phyloP scores from a whole-genome alignment of 2,329 filamentous ascomycete species.

The Fusarium anthophilum region DNA sequence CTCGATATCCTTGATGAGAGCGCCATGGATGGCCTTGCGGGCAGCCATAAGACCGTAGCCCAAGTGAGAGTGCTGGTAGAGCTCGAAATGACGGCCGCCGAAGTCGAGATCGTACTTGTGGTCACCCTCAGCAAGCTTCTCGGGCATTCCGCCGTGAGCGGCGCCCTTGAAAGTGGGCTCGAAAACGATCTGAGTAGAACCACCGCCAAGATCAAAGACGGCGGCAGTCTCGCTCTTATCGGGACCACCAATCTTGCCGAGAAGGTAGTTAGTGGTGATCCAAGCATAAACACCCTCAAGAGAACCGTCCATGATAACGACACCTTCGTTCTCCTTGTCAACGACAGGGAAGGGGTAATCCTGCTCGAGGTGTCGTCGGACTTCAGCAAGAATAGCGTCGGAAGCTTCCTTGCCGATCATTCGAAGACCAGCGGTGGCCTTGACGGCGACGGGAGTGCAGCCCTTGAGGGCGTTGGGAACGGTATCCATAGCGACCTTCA shows the following conservation, averaged over 20 bases:
- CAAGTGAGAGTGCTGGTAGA: constrained; percentile 98
- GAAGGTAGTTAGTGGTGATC: constrained; percentile 98
- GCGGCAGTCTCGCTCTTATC: constrained; percentile 92
- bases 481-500: constrained; percentile 83
- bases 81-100: constrained; percentile 86
- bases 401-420: constrained; percentile 85
- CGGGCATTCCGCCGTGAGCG: constrained; percentile 80
- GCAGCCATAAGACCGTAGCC: constrained; percentile 97
- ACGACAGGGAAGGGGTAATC: constrained; percentile 96
- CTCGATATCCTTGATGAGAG: constrained; percentile 74
- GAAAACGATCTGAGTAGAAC: constrained; percentile 98
- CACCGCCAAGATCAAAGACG: constrained; percentile 94
- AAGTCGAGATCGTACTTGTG: constrained; percentile 96
- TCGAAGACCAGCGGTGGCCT: constrained; percentile 93
- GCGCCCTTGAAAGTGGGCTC: constrained; percentile 88
- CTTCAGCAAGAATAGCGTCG: constrained; percentile 84
- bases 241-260: constrained; percentile 95
- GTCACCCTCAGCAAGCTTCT: constrained; percentile 85
- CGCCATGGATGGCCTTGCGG: constrained; percentile 83
- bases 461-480: constrained; percentile 89
- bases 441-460: constrained; percentile 97
- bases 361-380: constrained; percentile 84
- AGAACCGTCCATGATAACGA: constrained; percentile 96
- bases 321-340: constrained; percentile 82
- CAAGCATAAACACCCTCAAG: constrained; percentile 98